These are phyloP conservation scores for Hypericum androsaemum DNA, from an alignment of 345 rosid genomes.

Conservation along the genomic window DNA sequence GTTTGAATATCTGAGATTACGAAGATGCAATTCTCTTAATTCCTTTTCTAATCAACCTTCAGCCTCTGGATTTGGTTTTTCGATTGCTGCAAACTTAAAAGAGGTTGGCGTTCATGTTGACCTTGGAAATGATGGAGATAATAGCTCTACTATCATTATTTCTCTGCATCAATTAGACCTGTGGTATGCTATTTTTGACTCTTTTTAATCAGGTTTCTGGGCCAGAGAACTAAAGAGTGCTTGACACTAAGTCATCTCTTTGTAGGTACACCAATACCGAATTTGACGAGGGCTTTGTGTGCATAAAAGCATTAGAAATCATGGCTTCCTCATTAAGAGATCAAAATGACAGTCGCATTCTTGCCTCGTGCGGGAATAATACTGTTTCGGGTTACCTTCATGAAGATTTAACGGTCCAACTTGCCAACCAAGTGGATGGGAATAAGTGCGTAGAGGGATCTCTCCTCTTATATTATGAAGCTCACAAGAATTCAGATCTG, in stretches of 20 bases:
- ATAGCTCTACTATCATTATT: constrained; percentile 39
- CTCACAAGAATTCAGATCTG: constrained; percentile 22
- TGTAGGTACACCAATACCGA: constrained; percentile 48
- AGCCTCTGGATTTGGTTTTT: constrained; percentile 35
- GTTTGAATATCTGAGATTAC: constrained; percentile 16
- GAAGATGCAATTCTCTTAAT: constrained; percentile 13
- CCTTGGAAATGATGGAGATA: constrained; percentile 62
- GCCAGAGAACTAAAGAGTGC: not conserved
- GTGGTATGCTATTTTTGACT: constrained; percentile 33
- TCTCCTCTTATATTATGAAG: constrained; percentile 48
- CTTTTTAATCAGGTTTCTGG: not conserved
- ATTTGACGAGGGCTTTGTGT: constrained; percentile 39
- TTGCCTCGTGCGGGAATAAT: constrained; percentile 44
- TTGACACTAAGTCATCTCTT: constrained; percentile 4
- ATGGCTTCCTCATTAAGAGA: constrained; percentile 27
- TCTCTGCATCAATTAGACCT: constrained; percentile 35
- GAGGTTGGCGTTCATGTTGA: constrained; percentile 38
- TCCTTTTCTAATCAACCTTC: constrained; percentile 17
- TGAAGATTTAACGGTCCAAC: constrained; percentile 20
- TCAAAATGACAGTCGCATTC: constrained; percentile 28
- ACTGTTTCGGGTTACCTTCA: constrained; percentile 23
- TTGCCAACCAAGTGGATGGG: constrained; percentile 17
- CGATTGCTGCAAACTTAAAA: constrained; percentile 38
- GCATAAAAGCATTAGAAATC: constrained; percentile 40
- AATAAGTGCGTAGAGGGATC: constrained; percentile 26